These are phyloP conservation scores for Emericellopsis terricola DNA, from an alignment of 495 filamentous ascomycete genomes.

Conservation along the genomic window DNA sequence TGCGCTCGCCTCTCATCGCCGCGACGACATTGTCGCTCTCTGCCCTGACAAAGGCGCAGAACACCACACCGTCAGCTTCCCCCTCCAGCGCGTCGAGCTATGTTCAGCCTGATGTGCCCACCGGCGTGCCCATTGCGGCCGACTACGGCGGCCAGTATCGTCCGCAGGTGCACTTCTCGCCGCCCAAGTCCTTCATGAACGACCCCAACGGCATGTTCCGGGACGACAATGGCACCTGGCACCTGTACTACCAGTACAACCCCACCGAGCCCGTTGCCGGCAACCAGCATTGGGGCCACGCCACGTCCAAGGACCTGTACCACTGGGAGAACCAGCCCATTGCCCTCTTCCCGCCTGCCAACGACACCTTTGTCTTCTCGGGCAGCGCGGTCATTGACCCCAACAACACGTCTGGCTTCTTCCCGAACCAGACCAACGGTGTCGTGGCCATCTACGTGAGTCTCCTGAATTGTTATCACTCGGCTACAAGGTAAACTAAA, in stretches of 20 bases:
- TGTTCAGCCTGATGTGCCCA: conserved; percentile 16
- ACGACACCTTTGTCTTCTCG: conserved; percentile 32
- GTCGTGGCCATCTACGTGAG: no score
- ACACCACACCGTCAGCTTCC: no score
- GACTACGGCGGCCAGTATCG: no score
- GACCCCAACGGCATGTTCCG: conserved; percentile 40
- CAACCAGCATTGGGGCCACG: conserved; percentile 37
- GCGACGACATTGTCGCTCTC: no score
- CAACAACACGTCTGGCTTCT: conserved; percentile 40
- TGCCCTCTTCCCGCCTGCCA: conserved; percentile 27
- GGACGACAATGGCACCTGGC: conserved; percentile 27
- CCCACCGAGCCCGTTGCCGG: conserved; percentile 27
- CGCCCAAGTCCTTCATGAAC: conserved; percentile 36
- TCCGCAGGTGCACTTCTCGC: conserved; percentile 36
- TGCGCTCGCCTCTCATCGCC: no score
- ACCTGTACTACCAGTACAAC: conserved; percentile 38
- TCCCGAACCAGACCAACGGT: conserved; percentile 29
- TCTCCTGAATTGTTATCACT: no score
- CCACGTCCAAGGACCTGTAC: conserved; percentile 30
- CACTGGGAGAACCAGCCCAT: conserved; percentile 34
- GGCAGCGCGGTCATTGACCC: conserved; percentile 33
- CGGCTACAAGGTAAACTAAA: no score
- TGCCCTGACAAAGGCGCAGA: no score
- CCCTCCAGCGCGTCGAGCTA: no score
- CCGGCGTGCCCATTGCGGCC: conserved; percentile 14